Base-by-base conservation (phyloP, 1,284 basidiomycete species). In the Microbotryum scabiosae region DNA sequence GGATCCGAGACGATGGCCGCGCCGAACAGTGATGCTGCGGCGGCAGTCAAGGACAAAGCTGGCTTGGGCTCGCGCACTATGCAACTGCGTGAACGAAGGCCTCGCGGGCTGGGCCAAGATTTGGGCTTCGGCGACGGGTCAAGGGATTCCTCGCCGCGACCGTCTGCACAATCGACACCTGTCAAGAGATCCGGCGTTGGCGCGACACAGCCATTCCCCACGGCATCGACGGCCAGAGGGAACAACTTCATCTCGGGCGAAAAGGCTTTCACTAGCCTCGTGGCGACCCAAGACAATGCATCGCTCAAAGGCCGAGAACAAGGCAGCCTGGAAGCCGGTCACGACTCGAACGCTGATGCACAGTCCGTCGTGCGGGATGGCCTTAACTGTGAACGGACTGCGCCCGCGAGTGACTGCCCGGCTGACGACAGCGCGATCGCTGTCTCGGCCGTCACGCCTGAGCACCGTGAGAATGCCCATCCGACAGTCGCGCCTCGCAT, bases 81-180 rank as follows among this genome's bases (percentile, higher is more conserved):
- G 46, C 62, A 66, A 44, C 52, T 68, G 23, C 44, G 66, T 12
- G 60, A 60, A 43, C 36, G 66, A 8, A 59, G 54, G 21, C 20
- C 51, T 6, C 30, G 56, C 36, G 36, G 36, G 5, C 36, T 41
- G 20, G n/a, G 52, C 21, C 47, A 62, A 50, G 57, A 56, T 43
- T 23, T 26, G 30, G 23, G 30, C 23, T 16, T 43, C 32, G 26
- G 32, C 16, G 26, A 54, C 51, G 44, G 26, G 20, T 52, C 51
- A 28, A 52, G 51, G 16, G 36, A 41, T 5, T 41, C 36, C 9
- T 41, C 36, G 36, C 36, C 36, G 36, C 54, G 28, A 20, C 18
- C n/a, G 51, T 21, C 51, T 6, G 28, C 51, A 18, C 51, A 28
- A 18, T 32, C 30, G 18, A 51, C 28, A 6, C 21, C 28, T 5